phyloP scores from a whole-genome alignment of 1,284 basidiomycete genomes.

The Apiotrichum veenhuisii region DNA sequence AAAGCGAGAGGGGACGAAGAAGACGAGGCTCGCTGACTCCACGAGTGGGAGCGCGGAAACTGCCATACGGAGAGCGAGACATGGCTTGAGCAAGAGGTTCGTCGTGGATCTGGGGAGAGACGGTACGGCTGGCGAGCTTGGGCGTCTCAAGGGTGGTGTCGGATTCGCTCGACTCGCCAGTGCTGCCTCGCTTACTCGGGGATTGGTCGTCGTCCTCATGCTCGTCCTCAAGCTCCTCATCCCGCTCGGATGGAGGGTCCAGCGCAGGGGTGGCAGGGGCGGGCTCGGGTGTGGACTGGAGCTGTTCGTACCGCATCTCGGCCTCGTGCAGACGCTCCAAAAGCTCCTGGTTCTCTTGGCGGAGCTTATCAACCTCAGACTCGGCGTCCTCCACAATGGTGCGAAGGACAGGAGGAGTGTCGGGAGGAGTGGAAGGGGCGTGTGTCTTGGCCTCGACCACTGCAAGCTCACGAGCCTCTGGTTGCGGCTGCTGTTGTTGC shows the following conservation, averaged over 20 bases:
- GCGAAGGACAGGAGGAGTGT: constrained; percentile 19
- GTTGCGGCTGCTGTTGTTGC: constrained; percentile 2
- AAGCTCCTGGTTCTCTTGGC: constrained; percentile 22
- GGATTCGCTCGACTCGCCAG: constrained; percentile 24
- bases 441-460: constrained; percentile 48
- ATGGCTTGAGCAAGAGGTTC: constrained; percentile 92
- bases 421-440: constrained; percentile 17
- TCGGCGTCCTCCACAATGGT: constrained; percentile 56
- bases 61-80: constrained; percentile 71
- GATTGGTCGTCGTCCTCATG: constrained; percentile 3
- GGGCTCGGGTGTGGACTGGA: background rate
- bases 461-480: constrained; percentile 30
- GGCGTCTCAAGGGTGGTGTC: constrained; percentile 19
- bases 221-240: constrained; percentile 20
- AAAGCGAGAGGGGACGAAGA: constrained; percentile 66
- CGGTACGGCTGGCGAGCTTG: constrained; percentile 15
- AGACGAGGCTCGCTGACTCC: constrained; percentile 11
- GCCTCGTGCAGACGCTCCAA: constrained; percentile 13
- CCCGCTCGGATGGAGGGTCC: constrained; percentile 14
- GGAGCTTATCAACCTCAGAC: constrained; percentile 62
- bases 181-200: constrained; percentile 17
- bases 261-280: constrained; percentile 10
- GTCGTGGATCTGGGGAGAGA: constrained; percentile 29
- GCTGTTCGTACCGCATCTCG: constrained; percentile 13
- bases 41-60: constrained; percentile 30